A percentile compares a stretch with the other conserved stretches of the same genome.
phyloP scores from a whole-genome alignment of 2,329 filamentous ascomycete genomes.

The Ophiostoma fasciatum region DNA sequence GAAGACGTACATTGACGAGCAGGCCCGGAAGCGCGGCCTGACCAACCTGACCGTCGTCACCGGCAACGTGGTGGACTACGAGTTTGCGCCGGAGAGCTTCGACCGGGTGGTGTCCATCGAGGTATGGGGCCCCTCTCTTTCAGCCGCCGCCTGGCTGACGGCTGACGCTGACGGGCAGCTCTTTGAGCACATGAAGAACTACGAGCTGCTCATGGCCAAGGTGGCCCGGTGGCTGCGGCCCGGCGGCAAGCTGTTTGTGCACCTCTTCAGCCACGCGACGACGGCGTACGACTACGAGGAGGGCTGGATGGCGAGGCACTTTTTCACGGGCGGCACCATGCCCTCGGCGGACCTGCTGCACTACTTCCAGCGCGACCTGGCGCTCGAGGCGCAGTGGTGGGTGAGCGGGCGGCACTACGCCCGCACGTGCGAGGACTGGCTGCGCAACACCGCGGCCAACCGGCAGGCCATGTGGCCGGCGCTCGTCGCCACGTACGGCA shows the following conservation, averaged over 20 bases:
- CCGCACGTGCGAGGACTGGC: slow-evolving; percentile 56
- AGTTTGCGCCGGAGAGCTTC: slow-evolving; percentile 42
- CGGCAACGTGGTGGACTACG: slow-evolving; percentile 50
- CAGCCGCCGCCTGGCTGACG: too few species aligned
- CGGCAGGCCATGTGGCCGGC: slow-evolving; percentile 49
- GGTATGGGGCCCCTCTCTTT: slow-evolving; percentile 16
- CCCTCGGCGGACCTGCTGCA: slow-evolving; percentile 49
- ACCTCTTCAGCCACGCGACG: slow-evolving; percentile 49
- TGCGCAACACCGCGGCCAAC: slow-evolving; percentile 41
- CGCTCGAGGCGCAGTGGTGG: slow-evolving; percentile 52
- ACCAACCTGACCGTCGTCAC: slow-evolving; percentile 49
- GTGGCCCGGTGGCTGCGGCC: slow-evolving; percentile 43
- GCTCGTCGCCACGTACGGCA: slow-evolving; percentile 48
- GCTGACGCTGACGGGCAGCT: too few species aligned
- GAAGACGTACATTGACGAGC: slow-evolving; percentile 48
- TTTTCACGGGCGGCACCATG: slow-evolving; percentile 63
- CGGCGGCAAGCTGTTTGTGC: slow-evolving; percentile 52
- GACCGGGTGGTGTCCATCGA: slow-evolving; percentile 55
- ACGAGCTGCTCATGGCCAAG: slow-evolving; percentile 51
- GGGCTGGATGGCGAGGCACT: slow-evolving; percentile 61
- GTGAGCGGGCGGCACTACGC: slow-evolving; percentile 54
- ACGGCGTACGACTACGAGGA: slow-evolving; percentile 57
- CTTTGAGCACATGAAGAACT: slow-evolving; percentile 69
- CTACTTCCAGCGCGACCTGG: slow-evolving; percentile 50
- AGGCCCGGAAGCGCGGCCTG: slow-evolving; percentile 40